phyloP scores from a whole-genome alignment of 306 rosid genomes.

The Inga oerstediana region DNA sequence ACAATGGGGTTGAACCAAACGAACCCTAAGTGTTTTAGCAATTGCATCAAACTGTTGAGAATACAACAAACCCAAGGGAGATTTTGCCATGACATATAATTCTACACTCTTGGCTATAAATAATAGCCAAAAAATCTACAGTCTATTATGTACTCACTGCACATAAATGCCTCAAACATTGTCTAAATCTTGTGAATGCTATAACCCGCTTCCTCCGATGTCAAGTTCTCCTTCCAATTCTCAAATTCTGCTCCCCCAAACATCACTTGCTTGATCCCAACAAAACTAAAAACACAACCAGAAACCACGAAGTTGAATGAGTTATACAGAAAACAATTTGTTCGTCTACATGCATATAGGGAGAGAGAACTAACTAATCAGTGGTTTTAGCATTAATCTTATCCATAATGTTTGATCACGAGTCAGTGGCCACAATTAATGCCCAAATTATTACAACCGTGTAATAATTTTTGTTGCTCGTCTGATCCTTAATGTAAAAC shows the following conservation, averaged over 20 bases:
- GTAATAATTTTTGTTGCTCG: not conserved
- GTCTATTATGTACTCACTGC: not conserved
- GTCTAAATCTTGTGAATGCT: slow-evolving; percentile 69
- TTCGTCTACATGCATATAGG: not conserved
- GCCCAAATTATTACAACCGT: not conserved
- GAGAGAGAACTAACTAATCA: not conserved
- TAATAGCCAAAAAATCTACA: not conserved
- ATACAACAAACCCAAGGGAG: not conserved
- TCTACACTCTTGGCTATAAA: not conserved
- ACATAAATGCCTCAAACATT: slow-evolving; percentile 17
- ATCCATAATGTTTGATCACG: not conserved
- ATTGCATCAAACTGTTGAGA: not conserved
- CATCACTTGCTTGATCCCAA: slow-evolving; percentile 80
- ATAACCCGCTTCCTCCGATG: slow-evolving; percentile 76
- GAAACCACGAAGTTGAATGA: not conserved
- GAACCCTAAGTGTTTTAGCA: not conserved
- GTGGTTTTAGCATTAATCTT: not conserved
- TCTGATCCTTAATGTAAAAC: too few species aligned
- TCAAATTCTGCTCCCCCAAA: slow-evolving; percentile 86
- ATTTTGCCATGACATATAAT: not conserved
- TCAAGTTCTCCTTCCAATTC: slow-evolving; percentile 85
- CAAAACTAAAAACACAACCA: slow-evolving; percentile 46
- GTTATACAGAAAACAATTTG: slow-evolving; percentile 10
- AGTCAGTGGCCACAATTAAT: not conserved
- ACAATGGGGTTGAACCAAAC: too few species aligned